These are phyloP conservation scores for Magnolia kwangsiensis DNA, from an alignment of 164 flowering plant genomes.

Conservation along the genomic window DNA sequence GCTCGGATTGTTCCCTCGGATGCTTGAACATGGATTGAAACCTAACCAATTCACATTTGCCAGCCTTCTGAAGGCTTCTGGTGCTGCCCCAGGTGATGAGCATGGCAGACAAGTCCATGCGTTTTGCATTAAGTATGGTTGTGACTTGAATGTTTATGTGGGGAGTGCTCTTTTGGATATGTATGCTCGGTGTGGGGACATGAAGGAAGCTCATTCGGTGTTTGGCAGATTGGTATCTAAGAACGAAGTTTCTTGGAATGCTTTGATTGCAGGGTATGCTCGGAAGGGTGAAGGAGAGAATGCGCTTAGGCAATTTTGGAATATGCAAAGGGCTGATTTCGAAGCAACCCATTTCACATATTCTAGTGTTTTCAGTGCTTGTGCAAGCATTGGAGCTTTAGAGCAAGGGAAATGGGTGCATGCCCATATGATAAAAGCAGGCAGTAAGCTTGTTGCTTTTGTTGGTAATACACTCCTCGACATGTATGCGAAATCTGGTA, in stretches of 20 bases:
- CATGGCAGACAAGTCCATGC: constrained; percentile 55
- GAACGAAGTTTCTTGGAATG: constrained; percentile 81
- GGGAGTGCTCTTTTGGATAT: constrained; percentile 63
- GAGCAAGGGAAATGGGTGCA: constrained; percentile 79
- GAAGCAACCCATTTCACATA: constrained; percentile 57
- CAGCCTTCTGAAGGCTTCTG: constrained; percentile 57
- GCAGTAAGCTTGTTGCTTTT: constrained; percentile 45
- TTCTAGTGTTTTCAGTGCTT: constrained; percentile 51
- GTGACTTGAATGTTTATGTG: constrained; percentile 46
- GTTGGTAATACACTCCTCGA: constrained; percentile 61
- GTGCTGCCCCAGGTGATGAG: constrained; percentile 13
- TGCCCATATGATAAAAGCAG: constrained; percentile 60
- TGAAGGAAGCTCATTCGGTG: constrained; percentile 41
- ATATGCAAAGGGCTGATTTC: constrained; percentile 49
- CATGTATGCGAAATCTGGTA: constrained; percentile 73
- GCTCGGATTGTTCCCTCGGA: constrained; percentile 37
- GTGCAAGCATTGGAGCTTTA: constrained; percentile 55
- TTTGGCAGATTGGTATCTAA: constrained; percentile 41
- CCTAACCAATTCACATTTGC: constrained; percentile 68
- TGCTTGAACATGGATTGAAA: constrained; percentile 41
- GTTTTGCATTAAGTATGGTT: constrained; percentile 42
- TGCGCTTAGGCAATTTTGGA: constrained; percentile 37
- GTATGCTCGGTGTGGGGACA: constrained; percentile 52
- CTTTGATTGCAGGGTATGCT: constrained; percentile 71
- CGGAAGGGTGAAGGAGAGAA: constrained; percentile 51